Evolutionary conservation across 768 basidiomycete species (phyloP).

Genomic region (Leccinum incarnatum): DNA sequence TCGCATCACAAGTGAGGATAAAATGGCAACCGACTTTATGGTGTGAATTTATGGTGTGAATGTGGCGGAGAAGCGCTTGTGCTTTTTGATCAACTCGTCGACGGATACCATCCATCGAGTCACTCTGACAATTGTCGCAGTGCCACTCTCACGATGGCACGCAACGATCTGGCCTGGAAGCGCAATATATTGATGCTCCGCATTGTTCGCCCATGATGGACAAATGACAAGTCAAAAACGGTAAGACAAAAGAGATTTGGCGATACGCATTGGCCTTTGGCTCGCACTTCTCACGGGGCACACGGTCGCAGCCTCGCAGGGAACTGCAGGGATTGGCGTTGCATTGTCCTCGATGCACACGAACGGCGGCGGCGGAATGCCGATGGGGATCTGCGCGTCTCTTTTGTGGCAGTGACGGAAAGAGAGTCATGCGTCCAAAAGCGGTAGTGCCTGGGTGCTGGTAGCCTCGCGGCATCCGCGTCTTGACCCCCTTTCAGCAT

Average conservation of each 20-base stretch:
- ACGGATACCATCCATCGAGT: constrained; percentile 2
- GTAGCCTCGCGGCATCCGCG: constrained; percentile 26
- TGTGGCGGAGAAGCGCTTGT: background rate
- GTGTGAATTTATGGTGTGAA: background rate
- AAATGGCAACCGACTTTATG: background rate
- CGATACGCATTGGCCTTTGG: background rate
- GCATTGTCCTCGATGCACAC: background rate
- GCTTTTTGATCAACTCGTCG: background rate
- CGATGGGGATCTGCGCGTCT: background rate
- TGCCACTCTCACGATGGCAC: background rate
- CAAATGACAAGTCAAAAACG: background rate
- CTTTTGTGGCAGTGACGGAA: background rate
- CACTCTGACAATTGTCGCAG: background rate
- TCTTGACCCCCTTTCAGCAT: constrained; percentile 26
- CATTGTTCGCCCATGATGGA: constrained; percentile 22
- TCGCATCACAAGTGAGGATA: constrained; percentile 29
- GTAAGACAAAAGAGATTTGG: background rate
- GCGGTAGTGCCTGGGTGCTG: constrained; percentile 14
- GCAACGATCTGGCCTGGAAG: background rate
- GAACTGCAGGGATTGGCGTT: background rate
- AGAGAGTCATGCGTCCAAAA: constrained; percentile 26
- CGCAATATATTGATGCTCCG: constrained; percentile 16
- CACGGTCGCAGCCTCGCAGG: background rate
- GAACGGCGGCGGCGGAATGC: background rate
- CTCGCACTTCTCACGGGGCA: background rate